A percentile compares a stretch with the other conserved stretches of the same genome.
phyloP scores from a whole-genome alignment of 768 basidiomycete genomes.

The Amanita rubescens region DNA sequence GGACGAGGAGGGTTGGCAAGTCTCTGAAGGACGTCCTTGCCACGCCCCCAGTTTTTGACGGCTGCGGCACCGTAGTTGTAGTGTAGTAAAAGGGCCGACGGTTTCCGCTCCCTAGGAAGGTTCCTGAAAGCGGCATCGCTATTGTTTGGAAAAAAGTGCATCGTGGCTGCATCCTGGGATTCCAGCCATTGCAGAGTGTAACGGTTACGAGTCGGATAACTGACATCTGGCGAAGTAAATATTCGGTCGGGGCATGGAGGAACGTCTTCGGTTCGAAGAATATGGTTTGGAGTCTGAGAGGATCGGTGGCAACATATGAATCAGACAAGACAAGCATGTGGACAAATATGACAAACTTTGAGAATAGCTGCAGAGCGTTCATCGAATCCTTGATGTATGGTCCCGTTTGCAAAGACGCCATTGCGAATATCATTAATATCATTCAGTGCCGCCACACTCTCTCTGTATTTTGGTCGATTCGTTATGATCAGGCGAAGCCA shows the following conservation, averaged over 20 bases:
- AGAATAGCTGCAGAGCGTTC: slow-evolving; percentile 8
- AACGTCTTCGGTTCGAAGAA: slow-evolving; percentile 12
- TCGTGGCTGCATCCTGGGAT: neutral
- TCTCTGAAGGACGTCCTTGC: slow-evolving; percentile 7
- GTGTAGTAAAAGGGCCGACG: slow-evolving; percentile 19
- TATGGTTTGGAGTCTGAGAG: too few relatives aligned
- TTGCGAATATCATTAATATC: too few relatives aligned
- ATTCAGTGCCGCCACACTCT: too few relatives aligned
- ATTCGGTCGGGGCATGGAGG: slow-evolving; percentile 1
- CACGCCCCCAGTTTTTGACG: too few relatives aligned
- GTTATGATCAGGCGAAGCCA: slow-evolving; percentile 17
- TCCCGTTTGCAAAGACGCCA: slow-evolving; percentile 8
- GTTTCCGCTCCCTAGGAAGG: slow-evolving; percentile 13
- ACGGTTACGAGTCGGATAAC: neutral
- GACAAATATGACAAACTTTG: too few relatives aligned
- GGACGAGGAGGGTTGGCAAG: slow-evolving; percentile 16
- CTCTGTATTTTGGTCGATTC: too few relatives aligned
- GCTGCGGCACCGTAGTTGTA: too few relatives aligned
- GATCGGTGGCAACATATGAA: too few relatives aligned
- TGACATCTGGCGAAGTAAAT: neutral
- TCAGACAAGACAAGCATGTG: too few relatives aligned
- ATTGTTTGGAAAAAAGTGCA: slow-evolving; percentile 14
- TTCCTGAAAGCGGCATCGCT: slow-evolving; percentile 20
- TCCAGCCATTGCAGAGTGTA: neutral
- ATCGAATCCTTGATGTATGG: slow-evolving; percentile 12